These are phyloP conservation scores for Turnera subulata DNA, from an alignment of 345 rosid genomes.

Conservation along the genomic window DNA sequence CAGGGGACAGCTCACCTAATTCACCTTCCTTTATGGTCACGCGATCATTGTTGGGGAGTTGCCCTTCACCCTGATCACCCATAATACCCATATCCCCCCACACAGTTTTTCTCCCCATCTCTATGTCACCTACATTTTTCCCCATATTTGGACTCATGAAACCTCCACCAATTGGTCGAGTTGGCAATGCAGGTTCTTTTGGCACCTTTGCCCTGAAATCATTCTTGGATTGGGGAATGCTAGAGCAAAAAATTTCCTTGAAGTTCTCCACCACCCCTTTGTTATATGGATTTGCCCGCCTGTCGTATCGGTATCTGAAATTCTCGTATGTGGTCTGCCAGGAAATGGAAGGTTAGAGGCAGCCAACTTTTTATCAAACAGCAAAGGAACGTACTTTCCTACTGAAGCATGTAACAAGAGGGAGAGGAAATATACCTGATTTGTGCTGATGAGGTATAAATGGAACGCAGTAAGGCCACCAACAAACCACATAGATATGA, in stretches of 20 bases:
- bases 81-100: slow-evolving; percentile 77
- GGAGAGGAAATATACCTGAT: slow-evolving; percentile 54
- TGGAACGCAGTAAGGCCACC: slow-evolving; percentile 93
- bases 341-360: not conserved
- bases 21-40: slow-evolving; percentile 78
- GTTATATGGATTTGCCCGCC: slow-evolving; percentile 65
- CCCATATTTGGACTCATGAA: slow-evolving; percentile 99
- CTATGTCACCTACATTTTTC: slow-evolving; percentile 80
- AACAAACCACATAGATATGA: slow-evolving; percentile 83
- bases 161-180: slow-evolving; percentile 60
- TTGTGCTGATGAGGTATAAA: slow-evolving; percentile 77
- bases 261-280: slow-evolving; percentile 66
- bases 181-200: slow-evolving; percentile 56
- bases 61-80: slow-evolving; percentile 60
- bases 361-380: not conserved
- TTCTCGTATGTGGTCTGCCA: slow-evolving; percentile 95
- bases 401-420: not conserved
- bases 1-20: slow-evolving; percentile 66
- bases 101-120: slow-evolving; percentile 93
- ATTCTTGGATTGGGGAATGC: slow-evolving; percentile 59
- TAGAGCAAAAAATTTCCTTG: slow-evolving; percentile 69
- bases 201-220: slow-evolving; percentile 65
- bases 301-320: slow-evolving; percentile 70
- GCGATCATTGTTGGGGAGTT: slow-evolving; percentile 50
- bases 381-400: not conserved